Conservation (phyloP, 2,329 filamentous ascomycete genomes). For the Phoma herbarum region DNA sequence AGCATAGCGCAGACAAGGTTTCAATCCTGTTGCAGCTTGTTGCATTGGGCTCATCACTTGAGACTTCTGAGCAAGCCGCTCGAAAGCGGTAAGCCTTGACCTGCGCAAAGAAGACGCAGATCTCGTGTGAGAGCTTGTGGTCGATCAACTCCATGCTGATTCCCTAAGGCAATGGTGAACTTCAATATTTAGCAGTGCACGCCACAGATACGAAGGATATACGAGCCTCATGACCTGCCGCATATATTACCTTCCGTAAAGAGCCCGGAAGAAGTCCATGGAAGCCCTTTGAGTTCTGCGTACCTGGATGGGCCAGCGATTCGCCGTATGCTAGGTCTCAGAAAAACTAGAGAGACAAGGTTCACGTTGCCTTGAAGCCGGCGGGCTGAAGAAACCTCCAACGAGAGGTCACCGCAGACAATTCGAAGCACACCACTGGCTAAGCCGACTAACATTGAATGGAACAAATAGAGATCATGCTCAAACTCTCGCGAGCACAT, state of each 20-base stretch:
- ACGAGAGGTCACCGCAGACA: conserved; percentile 8
- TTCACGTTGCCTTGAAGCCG: conserved; percentile 16
- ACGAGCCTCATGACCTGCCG: conserved; percentile 35
- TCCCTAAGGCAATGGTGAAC: background rate
- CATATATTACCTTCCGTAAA: conserved; percentile 31
- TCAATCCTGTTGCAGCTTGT: too few species aligned
- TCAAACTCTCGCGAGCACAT: conserved; percentile 3
- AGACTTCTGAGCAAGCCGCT: background rate
- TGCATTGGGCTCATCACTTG: background rate
- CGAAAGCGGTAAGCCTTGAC: background rate
- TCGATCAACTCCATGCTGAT: background rate
- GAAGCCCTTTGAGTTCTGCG: conserved; percentile 30
- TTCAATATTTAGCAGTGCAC: background rate
- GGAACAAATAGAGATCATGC: background rate
- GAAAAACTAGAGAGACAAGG: conserved; percentile 29
- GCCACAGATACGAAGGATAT: conserved; percentile 15
- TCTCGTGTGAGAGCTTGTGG: background rate
- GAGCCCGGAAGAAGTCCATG: conserved; percentile 31
- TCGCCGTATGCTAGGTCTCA: conserved; percentile 8
- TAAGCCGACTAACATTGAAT: background rate
- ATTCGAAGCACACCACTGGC: conserved; percentile 2
- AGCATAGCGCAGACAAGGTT: background rate
- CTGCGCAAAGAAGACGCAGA: background rate
- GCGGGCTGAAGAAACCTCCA: conserved; percentile 15
- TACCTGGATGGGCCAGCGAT: conserved; percentile 24